These are phyloP conservation scores for Phytophthora palmivora DNA, from an alignment of 352 stramenopile genomes.

Conservation along the genomic window DNA sequence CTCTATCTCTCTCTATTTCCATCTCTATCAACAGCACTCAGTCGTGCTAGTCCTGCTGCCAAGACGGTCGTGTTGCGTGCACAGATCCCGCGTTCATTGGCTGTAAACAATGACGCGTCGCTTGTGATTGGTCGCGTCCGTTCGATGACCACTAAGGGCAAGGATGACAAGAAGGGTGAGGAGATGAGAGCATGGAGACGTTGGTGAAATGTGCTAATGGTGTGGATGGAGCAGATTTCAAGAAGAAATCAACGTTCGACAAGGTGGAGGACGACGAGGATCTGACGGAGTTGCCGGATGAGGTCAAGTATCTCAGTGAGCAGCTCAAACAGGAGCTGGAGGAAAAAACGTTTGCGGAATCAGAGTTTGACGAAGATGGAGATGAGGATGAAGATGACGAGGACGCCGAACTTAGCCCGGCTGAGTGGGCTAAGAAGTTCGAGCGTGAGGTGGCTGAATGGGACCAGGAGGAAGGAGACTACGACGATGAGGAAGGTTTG, in stretches of 20 bases:
- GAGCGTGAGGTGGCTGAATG: slow-evolving; percentile 67
- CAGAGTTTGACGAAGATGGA: too few relatives aligned
- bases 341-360: too few relatives aligned
- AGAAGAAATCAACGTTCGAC: slow-evolving; percentile 73
- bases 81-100: slow-evolving; percentile 25
- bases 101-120: slow-evolving; percentile 10
- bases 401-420: slow-evolving; percentile 50
- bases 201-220: too few relatives aligned
- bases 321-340: slow-evolving; percentile 45
- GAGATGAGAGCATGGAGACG: too few relatives aligned
- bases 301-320: slow-evolving; percentile 73
- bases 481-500: slow-evolving; percentile 16
- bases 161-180: slow-evolving; percentile 58
- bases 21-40: slow-evolving; percentile 19
- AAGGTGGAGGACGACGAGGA: slow-evolving; percentile 57
- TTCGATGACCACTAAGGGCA: slow-evolving; percentile 52
- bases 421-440: slow-evolving; percentile 74
- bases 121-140: slow-evolving; percentile 27
- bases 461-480: slow-evolving; percentile 45
- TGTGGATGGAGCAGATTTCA: slow-evolving; percentile 46
- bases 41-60: slow-evolving; percentile 17
- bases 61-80: slow-evolving; percentile 26
- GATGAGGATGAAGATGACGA: too few relatives aligned
- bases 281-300: slow-evolving; percentile 52
- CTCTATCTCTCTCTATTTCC: background rate